These are phyloP conservation scores for Pterulicium gracile DNA, from an alignment of 1,284 basidiomycete genomes.

Conservation along the genomic window DNA sequence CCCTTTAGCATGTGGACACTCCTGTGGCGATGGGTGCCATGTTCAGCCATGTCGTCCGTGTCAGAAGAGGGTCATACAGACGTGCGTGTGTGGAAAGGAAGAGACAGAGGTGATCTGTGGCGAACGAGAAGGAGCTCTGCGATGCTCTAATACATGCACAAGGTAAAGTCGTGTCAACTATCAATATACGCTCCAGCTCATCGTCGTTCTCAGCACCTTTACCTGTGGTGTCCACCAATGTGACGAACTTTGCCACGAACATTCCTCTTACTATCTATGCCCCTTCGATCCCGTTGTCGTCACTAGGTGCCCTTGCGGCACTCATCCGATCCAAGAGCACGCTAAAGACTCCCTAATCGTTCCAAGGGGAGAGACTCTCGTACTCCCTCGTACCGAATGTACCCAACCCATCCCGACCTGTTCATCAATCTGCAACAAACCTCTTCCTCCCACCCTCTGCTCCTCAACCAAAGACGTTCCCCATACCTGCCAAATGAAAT, in stretches of 20 bases:
- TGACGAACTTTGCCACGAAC: constrained; percentile 61
- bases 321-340: constrained; percentile 38
- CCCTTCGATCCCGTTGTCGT: constrained; percentile 63
- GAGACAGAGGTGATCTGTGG: constrained; percentile 18
- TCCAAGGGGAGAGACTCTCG: constrained; percentile 19
- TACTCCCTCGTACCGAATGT: constrained; percentile 43
- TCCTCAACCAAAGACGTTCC: constrained; percentile 39
- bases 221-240: constrained; percentile 73
- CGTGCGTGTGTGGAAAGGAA: constrained; percentile 10
- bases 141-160: constrained; percentile 52
- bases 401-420: constrained; percentile 76
- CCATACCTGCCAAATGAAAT: constrained; percentile 52
- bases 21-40: background rate
- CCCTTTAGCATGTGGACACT: constrained; percentile 1
- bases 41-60: background rate
- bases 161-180: constrained; percentile 26
- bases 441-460: constrained; percentile 27
- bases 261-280: constrained; percentile 48
- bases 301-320: constrained; percentile 75
- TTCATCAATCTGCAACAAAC: constrained; percentile 52
- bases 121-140: constrained; percentile 44
- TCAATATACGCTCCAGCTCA: background rate
- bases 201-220: constrained; percentile 36
- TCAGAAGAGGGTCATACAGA: constrained; percentile 13
- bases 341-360: constrained; percentile 20